Base-by-base conservation (phyloP, 1,284 basidiomycete species). In the Cutaneotrichosporon cavernicola region DNA sequence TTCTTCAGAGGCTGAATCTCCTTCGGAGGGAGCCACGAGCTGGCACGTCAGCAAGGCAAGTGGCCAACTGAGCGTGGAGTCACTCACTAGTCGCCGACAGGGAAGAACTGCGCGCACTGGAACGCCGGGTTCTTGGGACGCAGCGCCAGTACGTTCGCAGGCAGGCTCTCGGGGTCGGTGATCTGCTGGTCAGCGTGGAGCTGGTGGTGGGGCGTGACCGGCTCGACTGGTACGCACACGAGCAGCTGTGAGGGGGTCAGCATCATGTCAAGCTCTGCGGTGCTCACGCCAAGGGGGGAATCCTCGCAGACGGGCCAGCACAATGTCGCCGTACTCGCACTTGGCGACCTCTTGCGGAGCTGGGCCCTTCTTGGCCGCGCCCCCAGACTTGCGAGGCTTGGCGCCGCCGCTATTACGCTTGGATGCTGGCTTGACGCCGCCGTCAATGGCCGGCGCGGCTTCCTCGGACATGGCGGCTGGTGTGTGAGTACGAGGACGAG, bases 281-380 rank as follows among this genome's bases (percentile, higher is more conserved):
- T 1, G 78, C 80, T 80, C 71, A 81, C 80, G 80, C 95, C 95
- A 98, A 34, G 90, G 86, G 14, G 96, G 92, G 82, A 86, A 98
- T 16, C 96, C 95, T 82, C 91, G 91, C 76, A 99, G 84, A 83
- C 97, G 94, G 47, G 87, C 92, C 65, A 97, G 86, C 38, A 98
- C 93, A 72, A 93, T 85, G 77, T 97, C 93, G 76, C 90, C 85
- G 62, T 84, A 71, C 43, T 83, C 81, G 78, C 86, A 88, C 67
- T 80, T 81, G 51, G 71, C 72, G 43, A 67, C 61, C 30, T 61
- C 64, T 61, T 47, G 30, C 40, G 62, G 66, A 38, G 64, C 62
- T 22, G 61, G 21, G 14, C 56, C 57, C 34, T 56, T 61, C 65
- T 63, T 61, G 53, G 53, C 18, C 22, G 22, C 60, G 40, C 60